These are phyloP conservation scores for Sclerotinia nivalis DNA, from an alignment of 2,329 filamentous ascomycete species.

Conservation along the genomic window DNA sequence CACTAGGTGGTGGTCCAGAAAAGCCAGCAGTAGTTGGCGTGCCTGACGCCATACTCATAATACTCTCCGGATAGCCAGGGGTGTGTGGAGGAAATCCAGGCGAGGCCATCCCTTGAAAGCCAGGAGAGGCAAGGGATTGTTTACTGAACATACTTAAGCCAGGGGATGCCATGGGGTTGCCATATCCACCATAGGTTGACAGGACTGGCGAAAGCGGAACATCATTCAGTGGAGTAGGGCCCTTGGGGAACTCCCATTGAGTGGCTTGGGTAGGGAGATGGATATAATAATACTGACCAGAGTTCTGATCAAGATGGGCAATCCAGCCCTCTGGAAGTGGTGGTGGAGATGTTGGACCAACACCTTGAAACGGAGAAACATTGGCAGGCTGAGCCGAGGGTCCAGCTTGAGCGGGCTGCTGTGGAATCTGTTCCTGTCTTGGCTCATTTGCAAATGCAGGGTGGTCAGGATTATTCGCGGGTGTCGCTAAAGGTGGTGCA, in stretches of 20 bases:
- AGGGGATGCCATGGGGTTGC: conserved; percentile 71
- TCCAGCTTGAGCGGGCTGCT: conserved; percentile 34
- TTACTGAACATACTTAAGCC: conserved; percentile 56
- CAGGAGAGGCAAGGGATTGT: conserved; percentile 57
- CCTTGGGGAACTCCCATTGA: conserved; percentile 98
- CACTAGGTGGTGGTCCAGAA: conserved; percentile 80
- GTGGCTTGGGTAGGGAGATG: conserved; percentile 93
- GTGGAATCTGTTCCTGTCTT: conserved; percentile 44
- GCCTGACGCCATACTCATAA: conserved; percentile 75
- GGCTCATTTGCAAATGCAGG: conserved; percentile 90
- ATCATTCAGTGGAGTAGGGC: conserved; percentile 81
- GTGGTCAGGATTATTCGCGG: conserved; percentile 63
- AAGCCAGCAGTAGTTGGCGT: conserved; percentile 81
- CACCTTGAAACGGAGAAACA: conserved; percentile 46
- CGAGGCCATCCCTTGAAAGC: conserved; percentile 18
- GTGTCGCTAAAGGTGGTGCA: conserved; percentile 42
- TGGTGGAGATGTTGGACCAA: conserved; percentile 79
- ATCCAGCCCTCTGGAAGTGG: conserved; percentile 98
- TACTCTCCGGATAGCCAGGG: conserved; percentile 81
- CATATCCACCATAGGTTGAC: conserved; percentile 49
- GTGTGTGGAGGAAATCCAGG: conserved; percentile 73
- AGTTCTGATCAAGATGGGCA: conserved; percentile 90
- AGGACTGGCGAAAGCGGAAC: conserved; percentile 80
- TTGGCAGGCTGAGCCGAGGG: conserved; percentile 39
- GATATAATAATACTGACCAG: conserved; percentile 98